A percentile compares a stretch with the other conserved stretches of the same genome.
phyloP scores from a whole-genome alignment of 371 early-diverging fungal genomes.

The Batrachochytrium dendrobatidis region DNA sequence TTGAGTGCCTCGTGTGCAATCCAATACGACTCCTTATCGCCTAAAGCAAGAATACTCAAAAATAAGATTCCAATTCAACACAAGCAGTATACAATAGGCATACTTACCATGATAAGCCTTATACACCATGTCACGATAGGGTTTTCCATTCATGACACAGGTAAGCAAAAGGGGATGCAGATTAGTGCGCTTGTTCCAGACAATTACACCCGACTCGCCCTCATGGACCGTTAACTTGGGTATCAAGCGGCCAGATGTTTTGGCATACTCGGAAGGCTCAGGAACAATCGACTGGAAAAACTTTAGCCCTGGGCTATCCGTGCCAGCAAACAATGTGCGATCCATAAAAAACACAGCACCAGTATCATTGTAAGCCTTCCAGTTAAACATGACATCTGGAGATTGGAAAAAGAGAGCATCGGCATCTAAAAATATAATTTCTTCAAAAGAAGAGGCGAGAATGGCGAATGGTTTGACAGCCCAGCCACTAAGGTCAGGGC shows the following conservation, averaged over 20 bases:
- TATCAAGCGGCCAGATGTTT: slow-evolving; percentile 2
- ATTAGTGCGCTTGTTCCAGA: slow-evolving; percentile 19
- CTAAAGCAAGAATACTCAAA: neutral
- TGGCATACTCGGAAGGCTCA: slow-evolving; percentile 10
- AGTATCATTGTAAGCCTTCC: slow-evolving; percentile 45
- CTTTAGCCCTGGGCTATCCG: neutral
- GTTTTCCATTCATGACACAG: slow-evolving; percentile 25
- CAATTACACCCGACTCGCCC: slow-evolving; percentile 34
- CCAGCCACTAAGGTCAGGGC: slow-evolving; percentile 32
- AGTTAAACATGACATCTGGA: slow-evolving; percentile 52
- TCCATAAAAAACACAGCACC: slow-evolving; percentile 61
- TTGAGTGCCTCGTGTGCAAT: slow-evolving; percentile 12
- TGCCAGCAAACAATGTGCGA: slow-evolving; percentile 21
- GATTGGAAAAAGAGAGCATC: slow-evolving; percentile 60
- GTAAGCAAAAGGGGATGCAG: slow-evolving; percentile 21
- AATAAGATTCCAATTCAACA: neutral
- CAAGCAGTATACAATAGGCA: neutral
- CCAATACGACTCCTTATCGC: slow-evolving; percentile 29
- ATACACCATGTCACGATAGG: slow-evolving; percentile 17
- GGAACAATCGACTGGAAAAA: slow-evolving; percentile 11
- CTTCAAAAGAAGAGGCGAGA: slow-evolving; percentile 54
- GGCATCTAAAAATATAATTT: slow-evolving; percentile 66
- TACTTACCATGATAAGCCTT: slow-evolving; percentile 21
- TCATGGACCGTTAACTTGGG: slow-evolving; percentile 18
- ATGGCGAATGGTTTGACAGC: slow-evolving; percentile 58